These are phyloP conservation scores for Coniella lustricola DNA, from an alignment of 2,329 filamentous ascomycete species.

Conservation along the genomic window DNA sequence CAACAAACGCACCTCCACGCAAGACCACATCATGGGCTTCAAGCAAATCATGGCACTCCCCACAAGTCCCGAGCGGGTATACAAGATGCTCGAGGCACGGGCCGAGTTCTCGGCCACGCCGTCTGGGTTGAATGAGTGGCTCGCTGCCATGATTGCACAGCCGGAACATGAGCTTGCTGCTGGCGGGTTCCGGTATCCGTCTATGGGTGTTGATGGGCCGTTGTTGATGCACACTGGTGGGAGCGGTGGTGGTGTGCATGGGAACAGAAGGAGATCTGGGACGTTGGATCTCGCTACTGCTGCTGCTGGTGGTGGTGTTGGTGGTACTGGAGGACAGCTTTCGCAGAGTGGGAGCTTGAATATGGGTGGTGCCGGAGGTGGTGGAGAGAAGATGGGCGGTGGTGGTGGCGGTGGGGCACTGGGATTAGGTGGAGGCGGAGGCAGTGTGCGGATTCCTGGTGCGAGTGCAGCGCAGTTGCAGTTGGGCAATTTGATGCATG, in stretches of 20 bases:
- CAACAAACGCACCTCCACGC: neutral
- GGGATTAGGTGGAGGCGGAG: neutral
- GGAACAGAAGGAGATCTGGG: neutral
- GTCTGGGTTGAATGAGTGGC: slow-evolving; percentile 62
- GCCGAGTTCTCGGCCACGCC: slow-evolving; percentile 64
- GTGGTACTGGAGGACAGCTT: neutral
- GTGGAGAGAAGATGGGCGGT: neutral
- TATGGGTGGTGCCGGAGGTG: neutral
- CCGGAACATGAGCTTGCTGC: slow-evolving; percentile 40
- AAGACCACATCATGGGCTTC: slow-evolving; percentile 49
- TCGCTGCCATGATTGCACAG: slow-evolving; percentile 36
- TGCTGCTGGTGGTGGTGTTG: neutral
- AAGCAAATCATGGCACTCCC: slow-evolving; percentile 69
- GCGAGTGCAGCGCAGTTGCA: slow-evolving; percentile 31
- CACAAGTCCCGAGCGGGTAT: slow-evolving; percentile 60
- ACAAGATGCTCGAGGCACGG: slow-evolving; percentile 66
- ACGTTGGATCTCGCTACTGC: too few relatives aligned
- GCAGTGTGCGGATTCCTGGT: slow-evolving; percentile 26
- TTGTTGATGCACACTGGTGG: slow-evolving; percentile 4
- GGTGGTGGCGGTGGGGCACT: too few relatives aligned
- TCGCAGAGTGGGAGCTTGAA: too few relatives aligned
- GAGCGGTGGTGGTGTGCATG: neutral
- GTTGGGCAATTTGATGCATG: slow-evolving; percentile 38
- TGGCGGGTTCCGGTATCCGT: slow-evolving; percentile 22
- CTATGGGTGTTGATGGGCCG: slow-evolving; percentile 11